Base-by-base conservation (phyloP, 495 filamentous ascomycete genomes). In the Penicillium macrosclerotiorum region DNA sequence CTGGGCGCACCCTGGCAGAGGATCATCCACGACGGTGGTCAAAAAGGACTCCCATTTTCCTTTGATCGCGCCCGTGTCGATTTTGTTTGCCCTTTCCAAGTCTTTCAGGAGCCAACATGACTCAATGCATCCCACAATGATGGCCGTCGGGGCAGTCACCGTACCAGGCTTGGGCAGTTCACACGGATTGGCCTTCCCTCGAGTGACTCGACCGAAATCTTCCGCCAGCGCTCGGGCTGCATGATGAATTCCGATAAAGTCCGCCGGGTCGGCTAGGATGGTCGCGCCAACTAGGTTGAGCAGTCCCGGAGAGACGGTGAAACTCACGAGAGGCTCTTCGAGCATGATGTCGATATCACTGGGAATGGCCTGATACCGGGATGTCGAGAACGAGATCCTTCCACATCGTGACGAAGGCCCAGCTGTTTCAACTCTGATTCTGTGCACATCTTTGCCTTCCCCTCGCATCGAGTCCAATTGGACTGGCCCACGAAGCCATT, bases 131-230 rank as follows among this genome's bases (percentile, higher is more conserved):
- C 86, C 86, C 23, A 77, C 77, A 51, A 90, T 84, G 52, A 89
- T 83, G n/a, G 81, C 76, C 0, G 66, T 72, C 13, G 23, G 42
- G 8, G 3, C 22, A 8, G 12, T n/a, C 9, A 19, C 19, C 7
- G 9, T 20, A 4, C 12, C 64, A 9, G 51, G 55, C 0, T 69
- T 63, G 8, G 76, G 70, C 5, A 55, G 45, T 43, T 68, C 62
- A 47, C 65, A 62, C 24, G 67, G 63, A 37, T 44, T 64, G 14
- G 57, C 41, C 4, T 82, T 80, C 26, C 65, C 71, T 16, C 82
- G 81, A 8, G 82, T 86, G 3, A 86, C 84, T 12, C 78, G 75
- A 8, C 82, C 79, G 64, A 90, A 87, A 67, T 90, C 86, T n/a
- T 68, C 59, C 1, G 84, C 78, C 2, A 90, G 71, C 54, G 85